Evolutionary conservation across 169 alveolate genomes (phyloP).

Genomic region (Eimeria brunetti): DNA sequence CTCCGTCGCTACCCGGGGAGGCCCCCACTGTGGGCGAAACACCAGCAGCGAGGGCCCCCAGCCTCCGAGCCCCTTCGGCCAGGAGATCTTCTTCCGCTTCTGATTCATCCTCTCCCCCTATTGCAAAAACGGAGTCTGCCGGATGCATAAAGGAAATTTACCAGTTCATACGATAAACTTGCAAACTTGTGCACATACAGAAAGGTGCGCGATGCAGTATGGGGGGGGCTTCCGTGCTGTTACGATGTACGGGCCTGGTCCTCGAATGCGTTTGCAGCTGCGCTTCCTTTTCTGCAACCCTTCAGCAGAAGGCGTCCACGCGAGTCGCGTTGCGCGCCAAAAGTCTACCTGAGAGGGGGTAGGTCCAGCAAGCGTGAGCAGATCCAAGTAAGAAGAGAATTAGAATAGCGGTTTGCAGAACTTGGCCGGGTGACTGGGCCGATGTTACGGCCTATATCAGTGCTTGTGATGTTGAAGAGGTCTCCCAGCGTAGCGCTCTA

Average conservation of each 20-base stretch:
- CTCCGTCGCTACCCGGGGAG: neutral
- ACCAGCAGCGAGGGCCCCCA: constrained; percentile 52
- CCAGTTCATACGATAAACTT: neutral
- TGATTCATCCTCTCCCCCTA: constrained; percentile 61
- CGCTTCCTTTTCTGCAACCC: neutral
- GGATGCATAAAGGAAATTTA: constrained; percentile 23
- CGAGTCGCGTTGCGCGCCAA: neutral
- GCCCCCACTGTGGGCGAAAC: neutral
- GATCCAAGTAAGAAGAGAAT: neutral
- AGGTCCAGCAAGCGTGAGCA: neutral
- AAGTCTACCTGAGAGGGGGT: neutral
- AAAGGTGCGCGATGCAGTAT: neutral
- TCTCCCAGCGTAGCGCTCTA: neutral
- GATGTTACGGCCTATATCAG: neutral
- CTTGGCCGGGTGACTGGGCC: neutral
- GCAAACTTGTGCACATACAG: neutral
- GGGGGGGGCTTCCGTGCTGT: neutral
- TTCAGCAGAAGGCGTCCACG: neutral
- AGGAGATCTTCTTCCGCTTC: constrained; percentile 44
- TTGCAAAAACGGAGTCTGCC: constrained; percentile 25
- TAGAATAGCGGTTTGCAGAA: neutral
- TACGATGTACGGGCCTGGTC: neutral
- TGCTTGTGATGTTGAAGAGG: neutral
- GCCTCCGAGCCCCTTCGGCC: constrained; percentile 17
- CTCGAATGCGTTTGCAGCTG: neutral